Evolutionary conservation across 306 rosid species (phyloP).

Genomic region (Calophaca sinica): DNA sequence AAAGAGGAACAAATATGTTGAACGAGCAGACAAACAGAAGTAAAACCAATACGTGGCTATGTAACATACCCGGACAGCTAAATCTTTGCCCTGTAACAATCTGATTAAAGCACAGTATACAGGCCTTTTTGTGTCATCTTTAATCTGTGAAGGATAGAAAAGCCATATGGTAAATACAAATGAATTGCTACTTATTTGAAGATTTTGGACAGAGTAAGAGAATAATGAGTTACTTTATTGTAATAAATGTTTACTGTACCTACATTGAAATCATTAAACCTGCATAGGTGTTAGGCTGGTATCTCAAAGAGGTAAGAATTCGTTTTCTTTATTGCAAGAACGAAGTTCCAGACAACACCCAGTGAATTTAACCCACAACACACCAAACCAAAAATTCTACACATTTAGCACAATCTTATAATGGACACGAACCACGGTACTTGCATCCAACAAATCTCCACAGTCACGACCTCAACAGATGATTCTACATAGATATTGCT

Average conservation of each 20-base stretch:
- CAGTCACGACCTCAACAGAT: too few relatives aligned
- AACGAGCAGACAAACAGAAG: slow-evolving; percentile 39
- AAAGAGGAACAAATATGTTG: slow-evolving; percentile 35
- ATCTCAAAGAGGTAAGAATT: neutral
- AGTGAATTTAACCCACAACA: too few relatives aligned
- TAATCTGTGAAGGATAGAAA: slow-evolving; percentile 64
- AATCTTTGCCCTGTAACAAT: slow-evolving; percentile 83
- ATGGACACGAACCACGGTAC: too few relatives aligned
- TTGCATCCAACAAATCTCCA: too few relatives aligned
- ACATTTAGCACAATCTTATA: too few relatives aligned
- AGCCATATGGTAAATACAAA: slow-evolving; percentile 38
- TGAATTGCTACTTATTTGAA: slow-evolving; percentile 32
- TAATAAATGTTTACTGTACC: neutral
- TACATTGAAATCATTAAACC: slow-evolving; percentile 22
- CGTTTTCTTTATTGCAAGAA: neutral
- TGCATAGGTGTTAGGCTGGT: neutral
- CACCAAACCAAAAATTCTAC: too few relatives aligned
- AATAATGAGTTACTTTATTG: slow-evolving; percentile 11
- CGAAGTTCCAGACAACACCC: neutral
- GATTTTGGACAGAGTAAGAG: slow-evolving; percentile 34
- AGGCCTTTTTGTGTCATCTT: slow-evolving; percentile 90
- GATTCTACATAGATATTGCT: too few relatives aligned
- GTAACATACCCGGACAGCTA: slow-evolving; percentile 81
- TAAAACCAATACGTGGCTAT: slow-evolving; percentile 34
- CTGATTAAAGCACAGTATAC: slow-evolving; percentile 91